Base-by-base conservation (phyloP, 1,284 basidiomycete species). In the Cerioporus squamosus region DNA sequence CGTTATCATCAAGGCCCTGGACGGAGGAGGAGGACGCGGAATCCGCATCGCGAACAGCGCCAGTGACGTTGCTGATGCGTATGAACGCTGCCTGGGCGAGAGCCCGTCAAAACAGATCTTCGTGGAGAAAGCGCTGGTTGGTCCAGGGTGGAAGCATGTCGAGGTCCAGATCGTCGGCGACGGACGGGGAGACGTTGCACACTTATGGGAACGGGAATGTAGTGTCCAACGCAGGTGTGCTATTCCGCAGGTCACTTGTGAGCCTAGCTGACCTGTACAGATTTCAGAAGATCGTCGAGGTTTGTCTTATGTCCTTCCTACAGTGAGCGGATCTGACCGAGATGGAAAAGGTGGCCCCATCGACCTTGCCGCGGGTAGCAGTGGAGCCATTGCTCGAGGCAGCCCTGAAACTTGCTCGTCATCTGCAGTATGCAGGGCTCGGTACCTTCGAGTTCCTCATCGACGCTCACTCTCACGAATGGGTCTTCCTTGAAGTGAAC, bases 1-100 rank as follows among this genome's bases (percentile, higher is more conserved):
- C 1, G 68, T 81, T 18, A 80, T 86, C 57, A 80, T 86, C 68
- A 85, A 86, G 67, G 81, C 82, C 0, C 74, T 81, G 0, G 81
- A 80, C 4, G 84, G 83, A 22, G 84, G 84, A 3, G 84, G 84
- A 20, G 84, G 84, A 6, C 77, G 82, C 64, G 83, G 84, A 12
- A 79, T 85, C 53, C 79, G 74, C 57, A 72, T 75, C 49, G 75
- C 77, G 18, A 58, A 70, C 15, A 39, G 29, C 3, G 62, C 57
- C 23, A 63, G 59, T 17, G 68, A 65, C 8, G 65, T 75, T 26
- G 76, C 76, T 51, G 76, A 73, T 38, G 76, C 81, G 3, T 84
- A 81, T 68, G 73, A 76, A 20, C 67, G 77, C 15, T 78, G 75
- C 49, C 55, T 76, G 15, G 75, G 77, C 31, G 77, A 79, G 68